Evolutionary conservation across 2,329 filamentous ascomycete species (phyloP).

Genomic region (Cordyceps cateniannulata): DNA sequence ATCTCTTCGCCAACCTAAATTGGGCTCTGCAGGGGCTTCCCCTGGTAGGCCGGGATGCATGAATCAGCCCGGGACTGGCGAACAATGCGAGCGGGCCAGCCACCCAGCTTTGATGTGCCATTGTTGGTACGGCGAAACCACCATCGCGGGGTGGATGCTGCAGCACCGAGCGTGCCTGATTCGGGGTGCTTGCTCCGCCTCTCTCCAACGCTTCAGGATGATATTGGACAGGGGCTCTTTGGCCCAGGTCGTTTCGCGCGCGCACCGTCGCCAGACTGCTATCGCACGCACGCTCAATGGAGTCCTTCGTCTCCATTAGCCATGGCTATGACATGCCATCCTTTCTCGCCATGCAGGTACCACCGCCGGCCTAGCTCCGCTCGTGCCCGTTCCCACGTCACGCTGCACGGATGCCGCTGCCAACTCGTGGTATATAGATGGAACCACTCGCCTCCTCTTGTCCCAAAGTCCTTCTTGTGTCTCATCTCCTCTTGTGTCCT

Average conservation of each 20-base stretch:
- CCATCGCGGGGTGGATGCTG: conserved; percentile 1
- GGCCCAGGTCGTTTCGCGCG: background rate
- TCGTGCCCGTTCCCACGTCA: background rate
- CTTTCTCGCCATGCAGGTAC: background rate
- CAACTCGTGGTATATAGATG: conserved; percentile 13
- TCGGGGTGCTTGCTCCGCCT: conserved; percentile 7
- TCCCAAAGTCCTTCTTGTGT: background rate
- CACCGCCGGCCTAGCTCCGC: background rate
- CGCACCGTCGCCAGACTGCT: background rate
- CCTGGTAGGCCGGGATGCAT: conserved; percentile 1
- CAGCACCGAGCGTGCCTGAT: background rate
- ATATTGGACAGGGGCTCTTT: conserved; percentile 7
- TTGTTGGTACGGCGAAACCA: conserved; percentile 3
- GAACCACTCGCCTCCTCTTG: conserved; percentile 2
- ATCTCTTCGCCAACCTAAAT: conserved; percentile 9
- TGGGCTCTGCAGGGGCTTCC: conserved; percentile 7
- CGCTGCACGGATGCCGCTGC: background rate
- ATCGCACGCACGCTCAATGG: background rate
- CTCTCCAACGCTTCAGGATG: conserved; percentile 11
- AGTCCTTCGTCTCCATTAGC: background rate
- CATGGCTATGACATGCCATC: background rate
- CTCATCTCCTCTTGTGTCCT: conserved; percentile 10
- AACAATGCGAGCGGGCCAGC: conserved; percentile 9
- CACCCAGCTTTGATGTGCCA: background rate
- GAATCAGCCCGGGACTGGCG: background rate